phyloP scores from a whole-genome alignment of 2,329 filamentous ascomycete genomes.

The Nemania diffusa region DNA sequence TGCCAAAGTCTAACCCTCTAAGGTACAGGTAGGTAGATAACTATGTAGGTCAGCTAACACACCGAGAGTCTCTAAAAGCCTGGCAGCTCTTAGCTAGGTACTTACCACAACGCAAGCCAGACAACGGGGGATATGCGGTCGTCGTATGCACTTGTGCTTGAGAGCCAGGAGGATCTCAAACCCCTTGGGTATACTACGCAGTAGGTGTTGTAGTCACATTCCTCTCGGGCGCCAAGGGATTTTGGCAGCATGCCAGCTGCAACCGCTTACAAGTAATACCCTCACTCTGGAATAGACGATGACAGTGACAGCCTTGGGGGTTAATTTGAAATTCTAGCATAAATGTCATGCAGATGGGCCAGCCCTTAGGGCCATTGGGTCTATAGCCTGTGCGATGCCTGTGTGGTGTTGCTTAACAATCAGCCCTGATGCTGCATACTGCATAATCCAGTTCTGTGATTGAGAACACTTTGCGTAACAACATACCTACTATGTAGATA shows the following conservation, averaged over 20 bases:
- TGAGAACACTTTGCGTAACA: slow-evolving; percentile 2
- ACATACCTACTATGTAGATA: too few species aligned
- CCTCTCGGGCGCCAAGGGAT: slow-evolving; percentile 12
- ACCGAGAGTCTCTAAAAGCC: not conserved
- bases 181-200: slow-evolving; percentile 14
- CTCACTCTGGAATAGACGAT: slow-evolving; percentile 20
- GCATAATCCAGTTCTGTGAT: not conserved
- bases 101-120: not conserved
- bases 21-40: not conserved
- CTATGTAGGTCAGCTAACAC: not conserved
- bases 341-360: slow-evolving; percentile 13
- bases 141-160: slow-evolving; percentile 26
- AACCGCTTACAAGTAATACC: not conserved
- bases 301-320: slow-evolving; percentile 15
- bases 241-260: slow-evolving; percentile 4
- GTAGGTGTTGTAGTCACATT: slow-evolving; percentile 27
- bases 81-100: not conserved
- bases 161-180: slow-evolving; percentile 22
- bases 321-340: slow-evolving; percentile 30
- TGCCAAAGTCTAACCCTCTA: not conserved
- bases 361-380: not conserved
- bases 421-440: slow-evolving; percentile 5
- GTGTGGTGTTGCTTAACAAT: slow-evolving; percentile 24
- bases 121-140: slow-evolving; percentile 24
- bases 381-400: too few species aligned